Percentiles rank a stretch among this genome's conserved stretches.
These are phyloP conservation scores for Tylopilus vinaceipallidus DNA, from an alignment of 768 basidiomycete species.

Conservation along the genomic window DNA sequence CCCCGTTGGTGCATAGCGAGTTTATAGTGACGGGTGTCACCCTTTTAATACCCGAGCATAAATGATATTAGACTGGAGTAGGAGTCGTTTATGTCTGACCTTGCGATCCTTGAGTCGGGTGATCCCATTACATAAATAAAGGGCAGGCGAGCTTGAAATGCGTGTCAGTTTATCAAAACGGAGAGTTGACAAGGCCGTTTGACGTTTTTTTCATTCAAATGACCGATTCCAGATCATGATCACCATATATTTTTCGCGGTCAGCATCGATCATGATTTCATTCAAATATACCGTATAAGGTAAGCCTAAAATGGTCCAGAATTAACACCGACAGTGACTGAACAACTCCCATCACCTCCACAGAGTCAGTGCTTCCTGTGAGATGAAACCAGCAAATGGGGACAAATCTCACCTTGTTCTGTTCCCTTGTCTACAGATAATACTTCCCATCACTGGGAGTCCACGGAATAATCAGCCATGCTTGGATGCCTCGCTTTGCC, in stretches of 20 bases:
- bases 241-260: no score
- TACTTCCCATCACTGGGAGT: constrained; percentile 12
- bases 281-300: no score
- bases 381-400: constrained; percentile 7
- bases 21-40: constrained; percentile 10
- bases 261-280: not conserved
- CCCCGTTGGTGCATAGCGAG: constrained; percentile 9
- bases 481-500: not conserved
- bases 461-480: not conserved
- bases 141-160: no score
- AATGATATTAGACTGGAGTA: constrained; percentile 1
- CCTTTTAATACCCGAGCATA: not conserved
- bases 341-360: not conserved
- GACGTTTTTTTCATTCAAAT: no score
- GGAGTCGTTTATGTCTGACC: not conserved
- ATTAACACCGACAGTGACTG: not conserved
- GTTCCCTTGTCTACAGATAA: not conserved
- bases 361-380: constrained; percentile 9
- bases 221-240: no score
- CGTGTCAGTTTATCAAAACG: no score
- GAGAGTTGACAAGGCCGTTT: no score
- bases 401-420: not conserved
- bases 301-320: no score
- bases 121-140: no score
- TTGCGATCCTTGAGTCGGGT: not conserved